These are phyloP conservation scores for Avena sativa DNA, from an alignment of 176 grass and related monocot genomes.

Conservation along the genomic window DNA sequence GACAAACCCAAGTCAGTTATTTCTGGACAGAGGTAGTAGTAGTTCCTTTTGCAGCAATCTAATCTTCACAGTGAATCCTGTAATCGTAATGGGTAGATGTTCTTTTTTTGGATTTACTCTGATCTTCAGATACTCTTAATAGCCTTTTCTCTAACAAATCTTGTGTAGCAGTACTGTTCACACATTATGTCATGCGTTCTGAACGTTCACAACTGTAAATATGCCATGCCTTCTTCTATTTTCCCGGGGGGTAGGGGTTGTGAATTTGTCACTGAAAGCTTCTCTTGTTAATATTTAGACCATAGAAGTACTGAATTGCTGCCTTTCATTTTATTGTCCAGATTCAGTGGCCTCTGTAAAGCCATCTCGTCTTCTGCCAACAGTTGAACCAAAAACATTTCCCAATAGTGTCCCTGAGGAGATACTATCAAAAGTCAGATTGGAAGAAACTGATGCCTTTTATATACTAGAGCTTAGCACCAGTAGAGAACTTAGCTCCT, in stretches of 20 bases:
- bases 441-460: slow-evolving; percentile 64
- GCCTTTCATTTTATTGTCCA: slow-evolving; percentile 46
- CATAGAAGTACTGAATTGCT: neutral
- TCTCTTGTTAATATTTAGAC: slow-evolving; percentile 5
- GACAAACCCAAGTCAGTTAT: no score
- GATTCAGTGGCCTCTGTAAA: slow-evolving; percentile 67
- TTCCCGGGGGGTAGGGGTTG: neutral
- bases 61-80: neutral
- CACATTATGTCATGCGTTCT: neutral
- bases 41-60: neutral
- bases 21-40: no score
- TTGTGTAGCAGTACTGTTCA: neutral
- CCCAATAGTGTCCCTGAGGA: slow-evolving; percentile 55
- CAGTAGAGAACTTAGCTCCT: slow-evolving; percentile 78
- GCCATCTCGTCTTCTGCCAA: slow-evolving; percentile 69
- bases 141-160: neutral
- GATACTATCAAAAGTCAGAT: slow-evolving; percentile 48
- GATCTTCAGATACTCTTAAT: neutral
- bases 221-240: neutral
- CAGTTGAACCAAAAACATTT: slow-evolving; percentile 54
- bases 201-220: neutral
- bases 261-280: neutral
- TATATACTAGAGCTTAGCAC: slow-evolving; percentile 80
- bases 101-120: neutral
- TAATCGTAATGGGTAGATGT: no score